phyloP scores from a whole-genome alignment of 2,329 filamentous ascomycete species.

The Coccinonectria pachysandricola region DNA sequence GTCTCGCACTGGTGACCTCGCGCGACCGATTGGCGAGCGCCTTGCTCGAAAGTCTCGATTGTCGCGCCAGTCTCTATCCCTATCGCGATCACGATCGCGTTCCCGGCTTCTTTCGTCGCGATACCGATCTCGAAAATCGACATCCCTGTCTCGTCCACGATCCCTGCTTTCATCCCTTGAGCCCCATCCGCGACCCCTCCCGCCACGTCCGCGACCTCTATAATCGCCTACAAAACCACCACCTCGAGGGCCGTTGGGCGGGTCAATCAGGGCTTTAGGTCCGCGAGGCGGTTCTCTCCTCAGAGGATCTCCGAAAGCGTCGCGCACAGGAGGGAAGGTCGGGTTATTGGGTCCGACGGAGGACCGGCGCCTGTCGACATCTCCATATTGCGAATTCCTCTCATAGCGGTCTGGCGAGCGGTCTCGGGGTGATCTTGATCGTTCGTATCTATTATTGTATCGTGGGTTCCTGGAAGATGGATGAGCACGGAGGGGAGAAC shows the following conservation, averaged over 20 bases:
- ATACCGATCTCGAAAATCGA: constrained; percentile 49
- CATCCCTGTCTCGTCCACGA: constrained; percentile 47
- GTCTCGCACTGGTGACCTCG: constrained; percentile 58
- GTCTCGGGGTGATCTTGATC: constrained; percentile 56
- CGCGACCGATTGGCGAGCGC: constrained; percentile 48
- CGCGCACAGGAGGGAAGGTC: constrained; percentile 50
- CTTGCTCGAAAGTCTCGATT: constrained; percentile 31
- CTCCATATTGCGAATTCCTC: constrained; percentile 42
- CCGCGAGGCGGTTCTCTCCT: constrained; percentile 67
- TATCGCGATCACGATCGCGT: constrained; percentile 44
- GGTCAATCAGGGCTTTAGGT: constrained; percentile 67
- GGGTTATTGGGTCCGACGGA: constrained; percentile 45
- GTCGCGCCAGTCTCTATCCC: constrained; percentile 38
- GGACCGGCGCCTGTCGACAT: constrained; percentile 62
- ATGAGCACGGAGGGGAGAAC: constrained; percentile 4
- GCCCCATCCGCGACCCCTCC: constrained; percentile 43
- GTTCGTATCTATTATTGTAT: constrained; percentile 48
- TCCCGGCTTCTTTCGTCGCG: constrained; percentile 51
- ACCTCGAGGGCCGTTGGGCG: constrained; percentile 57
- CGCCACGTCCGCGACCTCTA: constrained; percentile 42
- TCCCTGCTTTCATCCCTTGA: constrained; percentile 52
- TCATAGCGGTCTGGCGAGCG: constrained; percentile 60
- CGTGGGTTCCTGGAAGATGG: constrained; percentile 45
- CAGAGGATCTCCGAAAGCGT: constrained; percentile 44
- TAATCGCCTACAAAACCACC: constrained; percentile 57